Conservation (phyloP, 129 eudicot species). For the Artemisia argyi region DNA sequence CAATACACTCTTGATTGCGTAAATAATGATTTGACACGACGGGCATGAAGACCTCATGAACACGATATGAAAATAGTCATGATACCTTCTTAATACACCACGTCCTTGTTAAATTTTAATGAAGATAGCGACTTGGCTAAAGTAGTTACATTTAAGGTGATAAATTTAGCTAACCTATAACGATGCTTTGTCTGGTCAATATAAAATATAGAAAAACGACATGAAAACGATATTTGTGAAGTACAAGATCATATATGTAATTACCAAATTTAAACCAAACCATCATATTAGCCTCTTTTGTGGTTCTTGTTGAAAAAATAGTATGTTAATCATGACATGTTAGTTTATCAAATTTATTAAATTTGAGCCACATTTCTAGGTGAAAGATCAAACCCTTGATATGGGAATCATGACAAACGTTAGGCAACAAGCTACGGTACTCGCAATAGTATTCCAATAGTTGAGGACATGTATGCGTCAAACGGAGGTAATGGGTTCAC, state of each 20-base stretch:
- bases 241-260: neutral
- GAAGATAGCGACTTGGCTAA: neutral
- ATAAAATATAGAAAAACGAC: neutral
- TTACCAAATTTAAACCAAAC: slow-evolving; percentile 1
- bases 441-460: no score
- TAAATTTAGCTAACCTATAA: neutral
- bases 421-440: no score
- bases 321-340: neutral
- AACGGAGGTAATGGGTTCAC: no score
- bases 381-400: neutral
- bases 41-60: neutral
- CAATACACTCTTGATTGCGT: no score
- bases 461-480: no score
- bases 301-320: neutral
- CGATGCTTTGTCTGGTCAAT: neutral
- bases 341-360: neutral
- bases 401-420: no score
- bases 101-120: neutral
- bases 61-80: neutral
- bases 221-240: neutral
- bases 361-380: neutral
- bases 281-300: neutral
- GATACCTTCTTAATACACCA: neutral
- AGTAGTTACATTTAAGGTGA: neutral
- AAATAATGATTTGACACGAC: neutral